Base-by-base conservation (phyloP, 1,139 yeast genomes). In the Hyphopichia pseudoburtonii region DNA sequence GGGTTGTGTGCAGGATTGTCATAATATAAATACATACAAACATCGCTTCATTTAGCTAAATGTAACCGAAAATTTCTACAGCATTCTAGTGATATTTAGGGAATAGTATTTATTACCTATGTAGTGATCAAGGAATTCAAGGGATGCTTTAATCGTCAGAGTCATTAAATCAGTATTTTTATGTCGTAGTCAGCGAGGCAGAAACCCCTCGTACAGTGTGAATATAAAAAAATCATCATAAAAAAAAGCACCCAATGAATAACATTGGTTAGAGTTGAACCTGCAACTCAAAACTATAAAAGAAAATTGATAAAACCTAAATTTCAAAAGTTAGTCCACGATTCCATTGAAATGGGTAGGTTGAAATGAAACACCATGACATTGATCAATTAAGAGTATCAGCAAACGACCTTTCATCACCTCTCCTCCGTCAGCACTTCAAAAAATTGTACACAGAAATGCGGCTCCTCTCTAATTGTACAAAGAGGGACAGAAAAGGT, bases 151-250 rank as follows among this genome's bases (percentile, higher is more conserved):
- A 28, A 39, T 40, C 46, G 48, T 81, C 87, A 81, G 87, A 80
- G 73, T 81, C 87, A 81, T 81, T 81, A 81, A 80, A 81, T 80
- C 86, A 81, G 87, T 80, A 60, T 78, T 77, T 68, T 57, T 53
- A 44, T 54, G 56, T 53, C 60, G 73, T 73, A 73, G 72, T 73
- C 80, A 75, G 52, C 44, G 78, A 66, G 63, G 70, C 48, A 42
- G 50, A 52, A 52, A 48, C 76, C 60, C 58, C 79, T 76, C 75
- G 75, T 76, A 76, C 82, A 76, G 82, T 76, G 82, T 76, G 82
- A 76, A 76, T 76, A 75, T 67, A 56, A 60, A 62, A 54, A 59
- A 54, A 73, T 76, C 80, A 76, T 76, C 81, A 76, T 62, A 37
- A 44, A 52, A 54, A 47, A 44, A 29, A 40, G 17, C 23, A 28